Percentiles rank a stretch among this genome's conserved stretches.
These are phyloP conservation scores for Guyanaporus albipodus DNA, from an alignment of 768 basidiomycete species.

Conservation along the genomic window DNA sequence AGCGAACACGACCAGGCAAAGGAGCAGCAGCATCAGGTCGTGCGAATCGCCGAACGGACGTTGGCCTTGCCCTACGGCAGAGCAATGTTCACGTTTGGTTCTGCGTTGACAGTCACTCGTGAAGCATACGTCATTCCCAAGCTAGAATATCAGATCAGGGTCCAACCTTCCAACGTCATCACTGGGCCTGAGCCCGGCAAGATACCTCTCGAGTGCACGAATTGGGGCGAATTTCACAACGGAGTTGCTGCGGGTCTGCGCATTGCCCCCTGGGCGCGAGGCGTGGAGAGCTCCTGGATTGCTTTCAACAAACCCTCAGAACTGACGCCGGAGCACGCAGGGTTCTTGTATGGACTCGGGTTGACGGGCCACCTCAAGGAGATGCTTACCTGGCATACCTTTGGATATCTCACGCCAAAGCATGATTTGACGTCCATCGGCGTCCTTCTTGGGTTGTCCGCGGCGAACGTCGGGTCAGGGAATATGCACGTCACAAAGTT, in stretches of 20 bases:
- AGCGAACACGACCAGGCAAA: constrained; percentile 88
- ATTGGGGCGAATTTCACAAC: constrained; percentile 98
- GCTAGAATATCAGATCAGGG: constrained; percentile 68
- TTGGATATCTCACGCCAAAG: constrained; percentile 91
- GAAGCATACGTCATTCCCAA: constrained; percentile 80
- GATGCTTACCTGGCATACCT: constrained; percentile 94
- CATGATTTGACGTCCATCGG: constrained; percentile 95
- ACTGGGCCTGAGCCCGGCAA: constrained; percentile 69
- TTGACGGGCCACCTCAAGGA: constrained; percentile 86
- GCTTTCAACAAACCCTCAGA: constrained; percentile 92
- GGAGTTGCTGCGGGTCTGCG: constrained; percentile 91
- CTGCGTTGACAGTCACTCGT: constrained; percentile 66
- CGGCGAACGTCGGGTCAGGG: constrained; percentile 81
- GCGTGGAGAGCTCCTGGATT: constrained; percentile 92
- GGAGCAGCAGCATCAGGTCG: constrained; percentile 78
- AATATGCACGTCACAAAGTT: constrained; percentile 89
- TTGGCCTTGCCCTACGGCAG: constrained; percentile 87
- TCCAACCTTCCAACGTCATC: constrained; percentile 68
- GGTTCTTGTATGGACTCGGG: constrained; percentile 90
- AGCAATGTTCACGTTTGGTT: constrained; percentile 89
- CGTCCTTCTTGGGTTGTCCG: constrained; percentile 88
- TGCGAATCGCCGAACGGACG: constrained; percentile 81
- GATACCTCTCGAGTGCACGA: constrained; percentile 63
- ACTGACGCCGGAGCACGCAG: constrained; percentile 92
- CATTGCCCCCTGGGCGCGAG: constrained; percentile 67